Percentiles rank a stretch among this genome's conserved stretches.
phyloP scores from a whole-genome alignment of 352 stramenopile species.

The Pythium oligandrum region DNA sequence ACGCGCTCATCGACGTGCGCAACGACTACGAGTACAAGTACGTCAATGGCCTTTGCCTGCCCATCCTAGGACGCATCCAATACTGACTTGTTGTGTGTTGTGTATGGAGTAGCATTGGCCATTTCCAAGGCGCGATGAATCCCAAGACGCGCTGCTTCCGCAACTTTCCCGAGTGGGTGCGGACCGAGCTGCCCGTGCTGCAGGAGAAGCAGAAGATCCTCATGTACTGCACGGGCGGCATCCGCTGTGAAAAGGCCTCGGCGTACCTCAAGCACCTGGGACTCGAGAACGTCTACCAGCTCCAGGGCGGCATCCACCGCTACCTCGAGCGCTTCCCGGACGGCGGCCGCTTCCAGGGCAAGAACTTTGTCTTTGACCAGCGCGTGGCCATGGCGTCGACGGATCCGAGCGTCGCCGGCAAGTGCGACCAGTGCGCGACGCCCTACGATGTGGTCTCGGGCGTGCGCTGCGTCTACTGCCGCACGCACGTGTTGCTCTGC shows the following conservation, averaged over 20 bases:
- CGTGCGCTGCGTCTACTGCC: constrained; percentile 68
- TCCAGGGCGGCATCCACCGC: constrained; percentile 78
- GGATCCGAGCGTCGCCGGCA: constrained; percentile 49
- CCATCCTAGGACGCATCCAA: no score
- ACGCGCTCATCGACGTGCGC: constrained; percentile 68
- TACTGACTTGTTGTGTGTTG: background rate
- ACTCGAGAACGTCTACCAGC: constrained; percentile 66
- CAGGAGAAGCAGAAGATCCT: constrained; percentile 71
- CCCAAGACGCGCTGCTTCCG: constrained; percentile 78
- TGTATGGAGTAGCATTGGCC: constrained; percentile 37
- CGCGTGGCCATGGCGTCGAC: constrained; percentile 61
- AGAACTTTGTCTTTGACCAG: constrained; percentile 87
- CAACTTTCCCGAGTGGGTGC: constrained; percentile 70
- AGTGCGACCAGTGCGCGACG: constrained; percentile 49
- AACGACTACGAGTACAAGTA: constrained; percentile 82
- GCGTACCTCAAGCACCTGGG: constrained; percentile 71
- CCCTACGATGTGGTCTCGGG: constrained; percentile 66
- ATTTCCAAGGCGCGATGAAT: constrained; percentile 71
- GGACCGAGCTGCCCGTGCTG: constrained; percentile 43
- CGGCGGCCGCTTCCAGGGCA: constrained; percentile 69
- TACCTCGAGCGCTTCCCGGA: constrained; percentile 79
- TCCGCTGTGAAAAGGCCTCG: constrained; percentile 83
- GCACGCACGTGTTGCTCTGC: constrained; percentile 75
- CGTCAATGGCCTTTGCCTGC: constrained; percentile 2
- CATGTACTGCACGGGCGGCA: constrained; percentile 86